Evolutionary conservation across 257 asterid genomes (phyloP).

Genomic region (Pogostemon cablin): DNA sequence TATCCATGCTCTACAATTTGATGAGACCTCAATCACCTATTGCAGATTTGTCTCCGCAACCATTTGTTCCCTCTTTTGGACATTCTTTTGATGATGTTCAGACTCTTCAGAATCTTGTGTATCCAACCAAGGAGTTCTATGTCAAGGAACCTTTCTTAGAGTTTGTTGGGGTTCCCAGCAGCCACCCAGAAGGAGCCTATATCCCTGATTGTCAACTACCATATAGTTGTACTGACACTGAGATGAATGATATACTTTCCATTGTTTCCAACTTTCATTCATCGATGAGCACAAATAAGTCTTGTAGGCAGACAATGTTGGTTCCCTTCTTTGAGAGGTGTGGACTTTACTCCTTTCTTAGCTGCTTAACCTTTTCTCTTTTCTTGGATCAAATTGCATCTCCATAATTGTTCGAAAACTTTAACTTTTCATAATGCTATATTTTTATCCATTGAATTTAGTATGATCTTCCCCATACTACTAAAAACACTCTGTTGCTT

Average conservation of each 20-base stretch:
- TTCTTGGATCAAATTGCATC: neutral
- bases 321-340: constrained; percentile 97
- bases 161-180: constrained; percentile 38
- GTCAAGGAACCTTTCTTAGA: constrained; percentile 47
- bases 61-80: constrained; percentile 36
- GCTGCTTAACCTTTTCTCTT: neutral
- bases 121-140: constrained; percentile 55
- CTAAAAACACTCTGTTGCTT: neutral
- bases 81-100: constrained; percentile 37
- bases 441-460: neutral
- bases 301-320: constrained; percentile 63
- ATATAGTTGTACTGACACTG: constrained; percentile 35
- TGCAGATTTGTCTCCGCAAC: constrained; percentile 43
- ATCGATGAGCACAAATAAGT: constrained; percentile 47
- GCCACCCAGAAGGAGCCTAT: constrained; percentile 33
- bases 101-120: constrained; percentile 50
- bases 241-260: constrained; percentile 56
- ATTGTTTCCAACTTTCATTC: constrained; percentile 48
- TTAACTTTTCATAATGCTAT: neutral
- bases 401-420: neutral
- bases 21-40: constrained; percentile 48
- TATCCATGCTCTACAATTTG: constrained; percentile 47
- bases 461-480: neutral
- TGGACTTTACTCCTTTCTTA: constrained; percentile 1
- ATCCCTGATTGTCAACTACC: constrained; percentile 38